Evolutionary conservation across 371 early-diverging fungal genomes (phyloP).

Genomic region (Dichotomocladium elegans): DNA sequence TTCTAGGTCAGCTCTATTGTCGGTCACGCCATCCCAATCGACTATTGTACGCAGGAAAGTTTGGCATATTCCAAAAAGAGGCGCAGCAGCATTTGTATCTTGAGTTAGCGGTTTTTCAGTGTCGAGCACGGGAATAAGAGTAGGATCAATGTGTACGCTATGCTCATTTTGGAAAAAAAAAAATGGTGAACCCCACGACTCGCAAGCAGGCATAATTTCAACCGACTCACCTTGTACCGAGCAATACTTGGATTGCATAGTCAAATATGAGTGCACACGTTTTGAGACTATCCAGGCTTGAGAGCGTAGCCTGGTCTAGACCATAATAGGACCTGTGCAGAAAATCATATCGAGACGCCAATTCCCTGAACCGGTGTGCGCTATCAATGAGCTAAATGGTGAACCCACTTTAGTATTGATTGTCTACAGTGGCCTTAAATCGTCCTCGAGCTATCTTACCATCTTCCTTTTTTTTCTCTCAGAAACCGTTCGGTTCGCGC

Average conservation of each 20-base stretch:
- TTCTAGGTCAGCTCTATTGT: conserved; percentile 3
- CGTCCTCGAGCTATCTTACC: too few species aligned
- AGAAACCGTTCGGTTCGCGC: too few species aligned
- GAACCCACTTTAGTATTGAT: too few species aligned
- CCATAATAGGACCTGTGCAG: conserved; percentile 21
- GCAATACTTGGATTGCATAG: conserved; percentile 20
- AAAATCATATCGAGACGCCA: conserved; percentile 32
- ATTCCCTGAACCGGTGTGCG: conserved; percentile 13
- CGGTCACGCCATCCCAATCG: conserved; percentile 15
- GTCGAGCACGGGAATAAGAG: conserved; percentile 24
- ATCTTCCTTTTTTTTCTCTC: not conserved
- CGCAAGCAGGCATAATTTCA: too few species aligned
- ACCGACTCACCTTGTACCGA: conserved; percentile 10
- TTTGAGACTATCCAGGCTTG: conserved; percentile 23
- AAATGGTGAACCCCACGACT: too few species aligned
- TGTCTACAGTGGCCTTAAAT: too few species aligned
- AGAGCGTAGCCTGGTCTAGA: conserved; percentile 15
- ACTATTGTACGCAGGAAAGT: conserved; percentile 15
- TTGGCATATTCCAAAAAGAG: conserved; percentile 6
- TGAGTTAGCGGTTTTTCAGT: not conserved
- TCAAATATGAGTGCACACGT: conserved; percentile 29
- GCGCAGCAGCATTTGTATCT: not conserved
- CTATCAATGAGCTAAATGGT: not conserved
- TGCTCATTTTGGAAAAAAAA: too few species aligned
- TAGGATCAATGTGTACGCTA: conserved; percentile 18